Base-by-base conservation (phyloP, 345 rosid species). In the Gossypioides kirkii region DNA sequence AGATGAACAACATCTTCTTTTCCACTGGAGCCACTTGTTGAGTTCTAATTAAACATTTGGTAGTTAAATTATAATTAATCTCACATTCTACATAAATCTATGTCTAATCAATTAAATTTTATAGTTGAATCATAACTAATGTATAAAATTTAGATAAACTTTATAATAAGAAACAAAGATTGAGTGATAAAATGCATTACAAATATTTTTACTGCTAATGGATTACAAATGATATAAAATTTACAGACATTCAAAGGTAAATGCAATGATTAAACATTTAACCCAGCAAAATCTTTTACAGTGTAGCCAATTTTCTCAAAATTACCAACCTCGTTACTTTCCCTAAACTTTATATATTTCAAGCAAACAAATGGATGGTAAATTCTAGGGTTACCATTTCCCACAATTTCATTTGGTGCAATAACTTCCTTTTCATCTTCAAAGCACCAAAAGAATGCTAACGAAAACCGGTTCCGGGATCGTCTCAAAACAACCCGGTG, bases 371-470 rank as follows among this genome's bases (percentile, higher is more conserved):
- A 90, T 43, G 91, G 76, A 70, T 70, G 61, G 76, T 89, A 89
- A 36, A 73, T 56, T 76, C 93, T 82, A 10, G 47, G 45, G 20
- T 76, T 79, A 46, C 84, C 91, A 53, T 74, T 77, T 25, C 85
- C 88, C 2, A 87, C 87, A 23, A 91, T 71, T 52, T 87, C 95
- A 66, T 82, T 77, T 0, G 90, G 89, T 6, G 95, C 92, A 61
- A 76, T 63, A 45, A 90, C 74, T 76, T 76, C 78, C 82, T 87
- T 90, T 25, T 90, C 89, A 69, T 87, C 90, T 71, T 88, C 90
- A 69, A 88, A 92, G 71, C 91, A 80, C 83, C 86, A 87, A 56
- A 90, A 88, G 83, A 88, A 88, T 26, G 92, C 89, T n/a, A 90
- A 78, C 8, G 92, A 90, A 22, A 77, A 80, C 58, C 92, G 85